Conservation (phyloP, 78 protist species). For the Monosiga brevicollis region DNA sequence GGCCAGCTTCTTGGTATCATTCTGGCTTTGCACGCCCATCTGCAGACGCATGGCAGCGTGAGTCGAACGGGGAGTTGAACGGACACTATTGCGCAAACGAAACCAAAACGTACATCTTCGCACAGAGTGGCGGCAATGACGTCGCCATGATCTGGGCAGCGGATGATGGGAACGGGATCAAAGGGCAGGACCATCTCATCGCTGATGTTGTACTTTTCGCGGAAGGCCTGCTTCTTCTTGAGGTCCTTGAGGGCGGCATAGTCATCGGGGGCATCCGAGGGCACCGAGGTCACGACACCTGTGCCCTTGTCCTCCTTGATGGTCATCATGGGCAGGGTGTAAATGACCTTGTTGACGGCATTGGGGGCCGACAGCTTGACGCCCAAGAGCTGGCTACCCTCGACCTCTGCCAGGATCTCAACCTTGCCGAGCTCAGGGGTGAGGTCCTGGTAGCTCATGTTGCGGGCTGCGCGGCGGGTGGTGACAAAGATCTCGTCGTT, state of each 20-base stretch:
- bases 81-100: too few species aligned
- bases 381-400: constrained; percentile 86
- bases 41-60: constrained; percentile 66
- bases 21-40: too few species aligned
- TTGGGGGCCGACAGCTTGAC: constrained; percentile 76
- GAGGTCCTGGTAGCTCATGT: constrained; percentile 79
- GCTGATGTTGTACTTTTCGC: constrained; percentile 62
- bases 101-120: neutral
- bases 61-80: too few species aligned
- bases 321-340: constrained; percentile 88
- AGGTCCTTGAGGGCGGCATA: constrained; percentile 84
- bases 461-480: constrained; percentile 75
- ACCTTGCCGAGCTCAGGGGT: constrained; percentile 51
- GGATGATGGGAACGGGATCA: constrained; percentile 79
- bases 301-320: constrained; percentile 81
- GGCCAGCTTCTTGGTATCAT: constrained; percentile 67
- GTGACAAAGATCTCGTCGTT: constrained; percentile 57
- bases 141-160: constrained; percentile 58
- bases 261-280: constrained; percentile 98
- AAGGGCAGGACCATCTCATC: constrained; percentile 72
- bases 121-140: neutral
- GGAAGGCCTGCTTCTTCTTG: constrained; percentile 67
- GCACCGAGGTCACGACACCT: constrained; percentile 93
- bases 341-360: constrained; percentile 50
- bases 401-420: constrained; percentile 23